These are phyloP conservation scores for Cyclotella kingstonii DNA, from an alignment of 108 stramenopile genomes.

Conservation along the genomic window DNA sequence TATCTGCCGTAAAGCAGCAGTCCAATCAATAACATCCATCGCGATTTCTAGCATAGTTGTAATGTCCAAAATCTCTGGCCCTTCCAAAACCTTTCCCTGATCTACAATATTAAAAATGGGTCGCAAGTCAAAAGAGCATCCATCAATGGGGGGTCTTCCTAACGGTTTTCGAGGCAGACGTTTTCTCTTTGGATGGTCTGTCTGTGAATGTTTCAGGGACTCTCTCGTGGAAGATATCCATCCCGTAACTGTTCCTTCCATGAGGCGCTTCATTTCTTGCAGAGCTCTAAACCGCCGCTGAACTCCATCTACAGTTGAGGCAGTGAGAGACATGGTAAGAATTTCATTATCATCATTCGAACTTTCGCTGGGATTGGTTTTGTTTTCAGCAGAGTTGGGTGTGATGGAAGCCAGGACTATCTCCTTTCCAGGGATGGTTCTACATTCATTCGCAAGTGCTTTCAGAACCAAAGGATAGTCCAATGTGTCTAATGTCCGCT, in stretches of 20 bases:
- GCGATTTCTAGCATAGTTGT: slow-evolving; percentile 50
- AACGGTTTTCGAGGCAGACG: slow-evolving; percentile 37
- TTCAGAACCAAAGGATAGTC: slow-evolving; percentile 66
- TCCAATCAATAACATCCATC: slow-evolving; percentile 47
- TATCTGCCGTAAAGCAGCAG: not conserved
- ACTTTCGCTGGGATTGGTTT: slow-evolving; percentile 2
- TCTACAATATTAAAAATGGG: slow-evolving; percentile 58
- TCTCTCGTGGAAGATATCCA: too few species aligned
- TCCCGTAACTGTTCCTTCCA: slow-evolving; percentile 37
- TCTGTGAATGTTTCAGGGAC: too few species aligned
- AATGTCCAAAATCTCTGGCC: slow-evolving; percentile 69
- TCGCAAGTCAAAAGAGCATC: slow-evolving; percentile 51
- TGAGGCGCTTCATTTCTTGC: slow-evolving; percentile 59
- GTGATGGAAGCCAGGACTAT: slow-evolving; percentile 27
- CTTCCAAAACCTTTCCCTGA: slow-evolving; percentile 55
- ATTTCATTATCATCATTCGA: slow-evolving; percentile 7
- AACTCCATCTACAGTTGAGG: slow-evolving; percentile 38
- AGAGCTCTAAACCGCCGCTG: slow-evolving; percentile 68
- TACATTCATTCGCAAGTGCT: slow-evolving; percentile 56
- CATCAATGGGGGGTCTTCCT: slow-evolving; percentile 44
- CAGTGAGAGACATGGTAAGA: slow-evolving; percentile 49
- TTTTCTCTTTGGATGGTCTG: slow-evolving; percentile 26
- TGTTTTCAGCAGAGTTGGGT: not conserved
- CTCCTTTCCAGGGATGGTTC: slow-evolving; percentile 46
- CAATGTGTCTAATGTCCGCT: slow-evolving; percentile 66